These are phyloP conservation scores for Fraxinus xanthoxyloides DNA, from an alignment of 305 asterid genomes.

Conservation along the genomic window DNA sequence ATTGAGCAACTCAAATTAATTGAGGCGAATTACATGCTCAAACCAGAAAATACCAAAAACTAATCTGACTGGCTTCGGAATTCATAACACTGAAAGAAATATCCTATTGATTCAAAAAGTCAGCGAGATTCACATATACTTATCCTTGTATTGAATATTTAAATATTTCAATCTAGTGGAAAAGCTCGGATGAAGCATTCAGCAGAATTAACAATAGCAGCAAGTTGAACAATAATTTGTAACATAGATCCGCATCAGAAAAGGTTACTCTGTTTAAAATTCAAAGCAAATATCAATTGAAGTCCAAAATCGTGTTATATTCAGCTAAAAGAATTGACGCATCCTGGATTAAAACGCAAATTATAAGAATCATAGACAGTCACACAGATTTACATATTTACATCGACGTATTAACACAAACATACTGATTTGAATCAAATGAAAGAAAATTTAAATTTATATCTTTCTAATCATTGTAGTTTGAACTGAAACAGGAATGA, in stretches of 20 bases:
- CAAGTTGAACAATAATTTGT: not conserved
- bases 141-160: not conserved
- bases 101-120: not conserved
- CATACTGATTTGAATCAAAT: not conserved
- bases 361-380: not conserved
- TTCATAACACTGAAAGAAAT: not conserved
- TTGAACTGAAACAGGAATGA: not conserved
- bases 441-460: not conserved
- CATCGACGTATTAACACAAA: not conserved
- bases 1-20: not conserved
- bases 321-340: conserved; percentile 15
- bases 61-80: not conserved
- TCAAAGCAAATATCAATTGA: conserved; percentile 10
- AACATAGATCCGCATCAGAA: not conserved
- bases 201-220: not conserved
- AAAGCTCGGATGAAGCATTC: not conserved
- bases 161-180: not conserved
- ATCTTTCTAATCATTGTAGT: not conserved
- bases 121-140: not conserved
- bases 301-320: not conserved
- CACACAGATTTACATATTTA: not conserved
- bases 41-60: not conserved
- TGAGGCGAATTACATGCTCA: not conserved
- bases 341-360: conserved; percentile 5
- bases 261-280: not conserved